Conservation (phyloP, 805 yeast genomes). For the Ogataea paradorogensis region DNA sequence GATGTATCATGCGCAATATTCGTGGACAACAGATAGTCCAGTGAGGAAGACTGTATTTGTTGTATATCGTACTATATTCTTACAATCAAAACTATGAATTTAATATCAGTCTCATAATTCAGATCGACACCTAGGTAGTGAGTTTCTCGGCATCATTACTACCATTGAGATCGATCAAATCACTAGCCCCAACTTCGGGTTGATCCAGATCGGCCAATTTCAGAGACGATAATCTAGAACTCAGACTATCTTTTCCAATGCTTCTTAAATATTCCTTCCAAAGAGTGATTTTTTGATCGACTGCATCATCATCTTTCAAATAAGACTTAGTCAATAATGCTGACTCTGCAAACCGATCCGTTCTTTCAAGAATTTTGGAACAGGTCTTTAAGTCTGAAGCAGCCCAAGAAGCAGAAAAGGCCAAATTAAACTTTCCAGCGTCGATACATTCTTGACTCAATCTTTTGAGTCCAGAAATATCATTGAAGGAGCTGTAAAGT, state of each 20-base stretch:
- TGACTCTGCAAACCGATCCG: slow-evolving; percentile 80
- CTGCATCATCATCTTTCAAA: slow-evolving; percentile 41
- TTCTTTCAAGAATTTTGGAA: slow-evolving; percentile 58
- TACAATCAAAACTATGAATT: background rate
- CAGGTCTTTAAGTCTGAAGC: slow-evolving; percentile 68
- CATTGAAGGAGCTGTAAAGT: slow-evolving; percentile 77
- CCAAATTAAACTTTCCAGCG: slow-evolving; percentile 83
- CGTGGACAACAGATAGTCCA: no score
- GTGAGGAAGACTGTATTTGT: no score
- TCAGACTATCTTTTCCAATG: slow-evolving; percentile 53
- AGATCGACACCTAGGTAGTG: slow-evolving; percentile 7
- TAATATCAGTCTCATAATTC: background rate
- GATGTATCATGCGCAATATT: no score
- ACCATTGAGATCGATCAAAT: slow-evolving; percentile 28
- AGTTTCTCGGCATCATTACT: slow-evolving; percentile 17
- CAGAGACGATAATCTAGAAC: slow-evolving; percentile 50
- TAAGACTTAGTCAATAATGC: slow-evolving; percentile 76
- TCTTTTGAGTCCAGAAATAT: slow-evolving; percentile 53
- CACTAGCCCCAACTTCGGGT: slow-evolving; percentile 34
- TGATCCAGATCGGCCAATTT: slow-evolving; percentile 11
- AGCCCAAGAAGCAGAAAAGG: slow-evolving; percentile 90
- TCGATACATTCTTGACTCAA: slow-evolving; percentile 66
- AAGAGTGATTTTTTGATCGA: slow-evolving; percentile 45
- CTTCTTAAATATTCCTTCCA: slow-evolving; percentile 66
- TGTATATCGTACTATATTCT: background rate